Base-by-base conservation (phyloP, 2,329 filamentous ascomycete genomes). In the Dothistroma septosporum region DNA sequence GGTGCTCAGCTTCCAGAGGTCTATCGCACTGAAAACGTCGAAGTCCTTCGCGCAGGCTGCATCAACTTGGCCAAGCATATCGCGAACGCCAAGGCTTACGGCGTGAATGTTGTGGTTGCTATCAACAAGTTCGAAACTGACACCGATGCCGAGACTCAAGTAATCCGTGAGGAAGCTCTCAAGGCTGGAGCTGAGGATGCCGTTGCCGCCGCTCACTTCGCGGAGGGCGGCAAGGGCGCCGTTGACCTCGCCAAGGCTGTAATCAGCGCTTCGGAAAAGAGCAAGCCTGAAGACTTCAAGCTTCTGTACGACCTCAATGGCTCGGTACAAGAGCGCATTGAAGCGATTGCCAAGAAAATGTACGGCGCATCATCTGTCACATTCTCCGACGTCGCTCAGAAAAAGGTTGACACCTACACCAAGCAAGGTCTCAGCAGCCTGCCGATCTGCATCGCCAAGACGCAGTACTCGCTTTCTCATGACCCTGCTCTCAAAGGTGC, bases 101-200 rank as follows among this genome's bases (percentile, higher is more conserved):
- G 94, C 47, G 85, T 97, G 21, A 93, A 94, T 6, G 93, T 99
- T 7, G 89, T 99, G 16, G 93, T 99, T 14, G 94, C 93, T 56
- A 94, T 99, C 82, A 99, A 99, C 83, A 91, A 90, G 76, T 97
- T 99, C 76, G 85, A 89, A 63, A 96, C 92, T 6, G 94, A 99
- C 74, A 97, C 92, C 1, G 88, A 93, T 14, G 92, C 92, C 57
- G 94, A 99, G 75, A 88, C 97, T 63, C 85, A 88, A 41, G 89
- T 94, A 64, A 87, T 99, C 68, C 88, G 90, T 60, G 92, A 97
- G 75, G 93, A 97, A 75, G 88, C 94, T 50, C 85, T 97, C 64
- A 87, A 91, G 53, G 94, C 94, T 4, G 94, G 94, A 60, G 94
- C 94, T 16, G 91, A 95, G 74, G 92, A 97, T 73, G 94, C 94